Conservation (phyloP, 306 rosid genomes). For the Lupinus albus region DNA sequence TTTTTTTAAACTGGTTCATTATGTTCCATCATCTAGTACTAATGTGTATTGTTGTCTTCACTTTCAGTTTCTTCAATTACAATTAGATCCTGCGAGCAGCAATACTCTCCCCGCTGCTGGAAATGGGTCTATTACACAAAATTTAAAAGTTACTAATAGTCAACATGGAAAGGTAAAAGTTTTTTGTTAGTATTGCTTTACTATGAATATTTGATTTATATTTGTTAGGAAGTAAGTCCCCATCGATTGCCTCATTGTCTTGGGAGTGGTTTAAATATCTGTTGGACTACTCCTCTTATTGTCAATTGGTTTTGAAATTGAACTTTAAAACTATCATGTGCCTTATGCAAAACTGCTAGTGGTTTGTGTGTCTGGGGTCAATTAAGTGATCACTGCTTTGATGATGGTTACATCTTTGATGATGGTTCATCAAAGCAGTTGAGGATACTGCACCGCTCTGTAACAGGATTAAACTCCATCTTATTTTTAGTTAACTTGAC, state of each 20-base stretch:
- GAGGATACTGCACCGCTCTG: constrained; percentile 9
- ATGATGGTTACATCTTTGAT: constrained; percentile 15
- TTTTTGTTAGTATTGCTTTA: constrained; percentile 28
- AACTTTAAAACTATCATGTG: too few relatives aligned
- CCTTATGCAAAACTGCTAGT: constrained; percentile 14
- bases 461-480: constrained; percentile 29
- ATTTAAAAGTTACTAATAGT: constrained; percentile 82
- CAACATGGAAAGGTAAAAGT: constrained; percentile 91
- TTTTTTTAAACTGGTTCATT: constrained; percentile 35
- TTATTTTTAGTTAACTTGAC: constrained; percentile 23
- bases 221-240: too few relatives aligned
- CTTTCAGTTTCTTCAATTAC: constrained; percentile 91
- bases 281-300: too few relatives aligned
- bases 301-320: too few relatives aligned
- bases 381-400: constrained; percentile 31
- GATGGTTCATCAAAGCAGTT: constrained; percentile 21
- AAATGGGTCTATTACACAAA: constrained; percentile 75
- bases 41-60: constrained; percentile 45
- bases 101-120: constrained; percentile 73
- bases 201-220: constrained; percentile 4
- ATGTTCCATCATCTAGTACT: constrained; percentile 42
- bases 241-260: too few relatives aligned
- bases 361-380: constrained; percentile 17
- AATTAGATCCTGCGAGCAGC: constrained; percentile 90
- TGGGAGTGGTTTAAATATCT: too few relatives aligned